A percentile compares a stretch with the other conserved stretches of the same genome.
Evolutionary conservation across 805 yeast genomes (phyloP).

Genomic region (Kluyveromyces siamensis): DNA sequence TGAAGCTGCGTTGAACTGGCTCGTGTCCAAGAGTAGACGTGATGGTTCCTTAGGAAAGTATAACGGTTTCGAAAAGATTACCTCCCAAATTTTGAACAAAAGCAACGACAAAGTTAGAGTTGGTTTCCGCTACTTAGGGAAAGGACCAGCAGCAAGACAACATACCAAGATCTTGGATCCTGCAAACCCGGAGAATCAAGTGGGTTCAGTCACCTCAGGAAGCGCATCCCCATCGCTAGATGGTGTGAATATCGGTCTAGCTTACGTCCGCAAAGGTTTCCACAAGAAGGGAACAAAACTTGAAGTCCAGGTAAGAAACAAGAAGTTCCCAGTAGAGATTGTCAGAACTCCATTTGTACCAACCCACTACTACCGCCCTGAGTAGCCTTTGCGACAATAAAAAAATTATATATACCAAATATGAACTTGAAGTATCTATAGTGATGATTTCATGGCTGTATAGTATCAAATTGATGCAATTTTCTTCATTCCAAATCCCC

Average conservation of each 20-base stretch:
- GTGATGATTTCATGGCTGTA: no score
- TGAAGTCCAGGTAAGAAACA: conserved; percentile 74
- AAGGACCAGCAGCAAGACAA: conserved; percentile 91
- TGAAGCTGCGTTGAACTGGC: conserved; percentile 85
- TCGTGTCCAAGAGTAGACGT: conserved; percentile 75
- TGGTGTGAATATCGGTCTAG: conserved; percentile 84
- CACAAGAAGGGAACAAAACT: conserved; percentile 69
- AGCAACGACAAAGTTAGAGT: conserved; percentile 51
- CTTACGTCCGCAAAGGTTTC: conserved; percentile 62
- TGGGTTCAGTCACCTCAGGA: conserved; percentile 47
- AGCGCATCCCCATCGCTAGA: conserved; percentile 58
- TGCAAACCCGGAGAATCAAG: conserved; percentile 48
- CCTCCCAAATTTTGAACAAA: conserved; percentile 64
- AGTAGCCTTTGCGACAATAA: not conserved
- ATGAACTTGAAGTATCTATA: no score
- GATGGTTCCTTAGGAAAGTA: conserved; percentile 33
- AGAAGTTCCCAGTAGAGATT: conserved; percentile 65
- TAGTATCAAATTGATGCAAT: no score
- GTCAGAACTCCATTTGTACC: conserved; percentile 78
- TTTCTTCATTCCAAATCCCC: no score
- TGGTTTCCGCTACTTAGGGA: conserved; percentile 51
- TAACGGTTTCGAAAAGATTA: conserved; percentile 68
- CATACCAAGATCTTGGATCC: conserved; percentile 51
- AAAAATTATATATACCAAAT: no score
- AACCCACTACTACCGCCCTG: conserved; percentile 50